These are phyloP conservation scores for Kalmanozyma brasiliensis DNA, from an alignment of 1,284 basidiomycete genomes.

Conservation along the genomic window DNA sequence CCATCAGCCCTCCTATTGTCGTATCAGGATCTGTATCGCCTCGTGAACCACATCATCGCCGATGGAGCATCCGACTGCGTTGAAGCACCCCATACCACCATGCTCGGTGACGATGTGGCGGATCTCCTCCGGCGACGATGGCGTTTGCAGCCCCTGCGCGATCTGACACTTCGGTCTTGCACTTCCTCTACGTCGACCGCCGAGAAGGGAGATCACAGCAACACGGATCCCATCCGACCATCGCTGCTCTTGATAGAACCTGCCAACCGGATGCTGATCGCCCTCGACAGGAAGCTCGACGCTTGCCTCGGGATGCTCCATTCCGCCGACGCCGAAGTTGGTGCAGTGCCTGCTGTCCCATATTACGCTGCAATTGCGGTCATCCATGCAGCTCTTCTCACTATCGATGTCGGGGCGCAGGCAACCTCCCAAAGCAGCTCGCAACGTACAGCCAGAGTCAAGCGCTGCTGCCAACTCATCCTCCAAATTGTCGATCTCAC, in stretches of 20 bases:
- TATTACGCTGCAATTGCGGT: conserved; percentile 5
- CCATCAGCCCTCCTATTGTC: neutral
- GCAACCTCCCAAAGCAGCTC: neutral
- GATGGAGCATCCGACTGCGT: neutral
- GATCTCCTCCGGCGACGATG: conserved; percentile 13
- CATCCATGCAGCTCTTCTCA: conserved; percentile 21
- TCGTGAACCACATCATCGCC: conserved; percentile 14
- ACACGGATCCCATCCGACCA: neutral
- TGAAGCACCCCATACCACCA: too few species aligned
- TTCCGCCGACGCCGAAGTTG: neutral
- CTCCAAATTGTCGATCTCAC: conserved; percentile 6
- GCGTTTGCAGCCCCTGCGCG: conserved; percentile 17
- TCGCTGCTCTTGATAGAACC: conserved; percentile 14
- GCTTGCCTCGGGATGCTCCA: conserved; percentile 13
- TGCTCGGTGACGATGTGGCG: conserved; percentile 1
- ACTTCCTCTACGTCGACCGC: neutral
- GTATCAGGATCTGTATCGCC: conserved; percentile 19
- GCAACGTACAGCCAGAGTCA: conserved; percentile 1
- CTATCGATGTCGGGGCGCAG: conserved; percentile 11
- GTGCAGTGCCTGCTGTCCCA: neutral
- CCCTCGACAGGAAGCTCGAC: conserved; percentile 27
- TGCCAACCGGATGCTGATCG: conserved; percentile 12
- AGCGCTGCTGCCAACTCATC: conserved; percentile 17
- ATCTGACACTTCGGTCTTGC: conserved; percentile 3
- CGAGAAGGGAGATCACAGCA: neutral